Conservation (phyloP, 257 asterid genomes). For the Nicotiana attenuata region DNA sequence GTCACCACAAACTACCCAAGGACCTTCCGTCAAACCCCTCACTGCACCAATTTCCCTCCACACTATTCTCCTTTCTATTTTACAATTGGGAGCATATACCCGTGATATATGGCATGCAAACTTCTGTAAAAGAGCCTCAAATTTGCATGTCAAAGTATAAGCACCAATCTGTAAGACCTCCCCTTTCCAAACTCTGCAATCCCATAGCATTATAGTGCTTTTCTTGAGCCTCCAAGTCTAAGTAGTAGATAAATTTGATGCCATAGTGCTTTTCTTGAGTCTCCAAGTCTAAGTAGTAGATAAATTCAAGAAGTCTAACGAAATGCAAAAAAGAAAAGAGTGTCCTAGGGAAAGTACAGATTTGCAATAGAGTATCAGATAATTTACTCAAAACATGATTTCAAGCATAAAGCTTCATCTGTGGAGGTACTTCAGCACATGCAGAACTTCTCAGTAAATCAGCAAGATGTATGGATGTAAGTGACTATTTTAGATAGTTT, state of each 20-base stretch:
- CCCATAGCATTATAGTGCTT: background rate
- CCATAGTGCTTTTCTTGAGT: background rate
- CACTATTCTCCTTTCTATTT: too few species aligned
- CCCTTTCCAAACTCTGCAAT: too few species aligned
- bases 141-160: too few species aligned
- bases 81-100: too few species aligned
- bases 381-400: background rate
- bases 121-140: too few species aligned
- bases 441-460: background rate
- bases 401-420: background rate
- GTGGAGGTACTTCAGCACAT: conserved; percentile 1
- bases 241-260: background rate
- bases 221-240: background rate
- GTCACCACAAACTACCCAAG: too few species aligned
- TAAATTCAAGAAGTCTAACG: background rate
- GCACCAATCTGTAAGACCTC: too few species aligned
- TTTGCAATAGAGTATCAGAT: background rate
- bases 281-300: background rate
- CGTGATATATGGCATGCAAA: too few species aligned
- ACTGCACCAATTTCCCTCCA: too few species aligned
- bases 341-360: background rate
- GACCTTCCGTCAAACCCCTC: too few species aligned
- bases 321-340: background rate
- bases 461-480: background rate
- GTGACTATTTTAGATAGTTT: background rate